Evolutionary conservation across 2,329 filamentous ascomycete species (phyloP).

Genomic region (Chaetomiaceae sp.): DNA sequence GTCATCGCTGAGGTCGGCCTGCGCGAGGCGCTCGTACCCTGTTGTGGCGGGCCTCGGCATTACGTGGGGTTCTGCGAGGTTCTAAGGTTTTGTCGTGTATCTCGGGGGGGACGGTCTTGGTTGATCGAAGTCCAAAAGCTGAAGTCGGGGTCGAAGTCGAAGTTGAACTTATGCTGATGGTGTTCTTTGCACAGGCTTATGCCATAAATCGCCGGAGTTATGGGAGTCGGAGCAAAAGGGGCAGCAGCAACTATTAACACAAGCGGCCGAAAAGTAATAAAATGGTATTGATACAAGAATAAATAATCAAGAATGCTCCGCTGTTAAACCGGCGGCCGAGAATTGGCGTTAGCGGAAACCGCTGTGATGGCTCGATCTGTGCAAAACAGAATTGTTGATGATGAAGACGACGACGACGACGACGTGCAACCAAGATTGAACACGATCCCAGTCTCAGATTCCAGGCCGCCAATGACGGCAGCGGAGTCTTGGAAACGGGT

Average conservation of each 20-base stretch:
- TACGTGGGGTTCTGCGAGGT: not conserved
- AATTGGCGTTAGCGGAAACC: not conserved
- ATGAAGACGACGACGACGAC: not conserved
- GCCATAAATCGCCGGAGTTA: slow-evolving; percentile 3
- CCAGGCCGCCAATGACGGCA: slow-evolving; percentile 11
- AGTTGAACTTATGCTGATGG: too few species aligned
- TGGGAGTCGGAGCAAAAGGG: not conserved
- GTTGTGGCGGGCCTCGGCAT: slow-evolving; percentile 74
- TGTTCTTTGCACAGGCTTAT: not conserved
- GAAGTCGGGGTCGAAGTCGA: not conserved
- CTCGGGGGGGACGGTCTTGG: not conserved
- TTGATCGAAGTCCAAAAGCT: too few species aligned
- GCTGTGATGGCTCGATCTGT: not conserved
- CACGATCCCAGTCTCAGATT: not conserved
- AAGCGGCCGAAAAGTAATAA: not conserved
- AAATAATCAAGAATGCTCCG: not conserved
- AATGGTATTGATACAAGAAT: not conserved
- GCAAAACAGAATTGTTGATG: not conserved
- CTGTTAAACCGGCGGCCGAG: not conserved
- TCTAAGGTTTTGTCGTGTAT: not conserved
- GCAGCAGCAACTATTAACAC: not conserved
- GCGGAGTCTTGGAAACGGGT: not conserved
- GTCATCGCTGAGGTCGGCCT: slow-evolving; percentile 73
- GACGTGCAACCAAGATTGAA: not conserved
- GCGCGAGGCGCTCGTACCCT: slow-evolving; percentile 79